Conservation (phyloP, 768 basidiomycete genomes). For the Royoungia palumana region DNA sequence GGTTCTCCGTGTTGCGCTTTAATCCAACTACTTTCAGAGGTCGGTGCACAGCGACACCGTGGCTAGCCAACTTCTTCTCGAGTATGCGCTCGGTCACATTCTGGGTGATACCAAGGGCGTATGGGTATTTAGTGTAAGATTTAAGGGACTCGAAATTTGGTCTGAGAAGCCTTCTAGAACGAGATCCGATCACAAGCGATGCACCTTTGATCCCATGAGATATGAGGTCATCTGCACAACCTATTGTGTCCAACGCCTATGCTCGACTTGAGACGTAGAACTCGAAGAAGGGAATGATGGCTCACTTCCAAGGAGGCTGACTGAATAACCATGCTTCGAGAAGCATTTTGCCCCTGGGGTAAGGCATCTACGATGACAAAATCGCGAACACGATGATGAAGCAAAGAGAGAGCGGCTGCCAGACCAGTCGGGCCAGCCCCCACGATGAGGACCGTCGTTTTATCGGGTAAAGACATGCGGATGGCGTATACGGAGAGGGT, state of each 20-base stretch:
- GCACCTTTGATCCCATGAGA: slow-evolving; percentile 34
- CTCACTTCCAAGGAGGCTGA: slow-evolving; percentile 51
- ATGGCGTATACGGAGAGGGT: too few species aligned
- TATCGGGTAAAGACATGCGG: slow-evolving; percentile 29
- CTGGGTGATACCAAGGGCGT: slow-evolving; percentile 43
- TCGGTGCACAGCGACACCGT: slow-evolving; percentile 35
- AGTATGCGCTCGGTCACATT: slow-evolving; percentile 44
- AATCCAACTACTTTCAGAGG: slow-evolving; percentile 40
- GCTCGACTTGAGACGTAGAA: slow-evolving; percentile 28
- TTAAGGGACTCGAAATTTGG: slow-evolving; percentile 36
- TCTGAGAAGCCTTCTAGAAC: slow-evolving; percentile 24
- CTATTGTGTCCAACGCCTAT: slow-evolving; percentile 43
- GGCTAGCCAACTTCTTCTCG: slow-evolving; percentile 28
- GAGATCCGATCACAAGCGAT: slow-evolving; percentile 29
- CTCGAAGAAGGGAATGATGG: neutral
- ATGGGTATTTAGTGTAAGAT: slow-evolving; percentile 45
- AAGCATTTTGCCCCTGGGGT: slow-evolving; percentile 31
- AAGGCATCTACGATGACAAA: slow-evolving; percentile 44
- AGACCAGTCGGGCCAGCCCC: slow-evolving; percentile 52
- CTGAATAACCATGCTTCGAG: slow-evolving; percentile 46
- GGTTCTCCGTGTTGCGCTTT: slow-evolving; percentile 28
- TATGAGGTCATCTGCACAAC: slow-evolving; percentile 39
- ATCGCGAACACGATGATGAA: slow-evolving; percentile 39
- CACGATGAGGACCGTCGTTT: slow-evolving; percentile 45
- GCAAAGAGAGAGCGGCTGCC: slow-evolving; percentile 43